Conservation (phyloP, 2,329 filamentous ascomycete species). For the Xenoacremonium recifei region DNA sequence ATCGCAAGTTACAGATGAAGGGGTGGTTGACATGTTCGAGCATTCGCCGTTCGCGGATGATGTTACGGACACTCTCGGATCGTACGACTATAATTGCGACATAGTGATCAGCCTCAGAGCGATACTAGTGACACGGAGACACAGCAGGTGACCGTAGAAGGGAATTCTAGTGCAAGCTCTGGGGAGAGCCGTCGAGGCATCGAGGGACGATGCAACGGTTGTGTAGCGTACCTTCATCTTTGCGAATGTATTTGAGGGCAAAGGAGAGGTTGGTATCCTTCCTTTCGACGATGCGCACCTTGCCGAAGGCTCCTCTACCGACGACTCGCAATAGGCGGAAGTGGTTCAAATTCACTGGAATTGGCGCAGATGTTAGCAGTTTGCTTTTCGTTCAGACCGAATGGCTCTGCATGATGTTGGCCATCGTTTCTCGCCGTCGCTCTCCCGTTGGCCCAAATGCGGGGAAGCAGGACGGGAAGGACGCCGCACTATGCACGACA, state of each 20-base stretch:
- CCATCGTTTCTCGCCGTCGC: neutral
- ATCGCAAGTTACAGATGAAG: conserved; percentile 96
- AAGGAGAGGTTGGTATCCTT: conserved; percentile 95
- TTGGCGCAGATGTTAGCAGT: neutral
- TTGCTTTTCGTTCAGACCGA: conserved; percentile 1
- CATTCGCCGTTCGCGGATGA: conserved; percentile 96
- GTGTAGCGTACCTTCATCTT: conserved; percentile 81
- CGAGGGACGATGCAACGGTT: neutral
- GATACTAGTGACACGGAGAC: conserved; percentile 2
- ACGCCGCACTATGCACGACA: conserved; percentile 19
- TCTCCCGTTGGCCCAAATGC: conserved; percentile 3
- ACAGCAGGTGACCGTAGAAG: neutral
- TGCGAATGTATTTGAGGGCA: conserved; percentile 95
- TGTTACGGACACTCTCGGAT: conserved; percentile 96
- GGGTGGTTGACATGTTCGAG: conserved; percentile 96
- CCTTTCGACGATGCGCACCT: conserved; percentile 96
- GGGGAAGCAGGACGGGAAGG: conserved; percentile 11
- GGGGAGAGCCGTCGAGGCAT: neutral
- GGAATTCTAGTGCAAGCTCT: too few species aligned
- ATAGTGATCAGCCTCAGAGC: conserved; percentile 19
- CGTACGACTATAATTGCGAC: conserved; percentile 69
- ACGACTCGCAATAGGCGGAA: conserved; percentile 94
- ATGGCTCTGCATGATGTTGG: conserved; percentile 1
- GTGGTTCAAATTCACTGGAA: conserved; percentile 89
- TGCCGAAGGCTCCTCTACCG: conserved; percentile 96